These are phyloP conservation scores for Myrmaecium sp. DNA, from an alignment of 2,329 filamentous ascomycete species.

Conservation along the genomic window DNA sequence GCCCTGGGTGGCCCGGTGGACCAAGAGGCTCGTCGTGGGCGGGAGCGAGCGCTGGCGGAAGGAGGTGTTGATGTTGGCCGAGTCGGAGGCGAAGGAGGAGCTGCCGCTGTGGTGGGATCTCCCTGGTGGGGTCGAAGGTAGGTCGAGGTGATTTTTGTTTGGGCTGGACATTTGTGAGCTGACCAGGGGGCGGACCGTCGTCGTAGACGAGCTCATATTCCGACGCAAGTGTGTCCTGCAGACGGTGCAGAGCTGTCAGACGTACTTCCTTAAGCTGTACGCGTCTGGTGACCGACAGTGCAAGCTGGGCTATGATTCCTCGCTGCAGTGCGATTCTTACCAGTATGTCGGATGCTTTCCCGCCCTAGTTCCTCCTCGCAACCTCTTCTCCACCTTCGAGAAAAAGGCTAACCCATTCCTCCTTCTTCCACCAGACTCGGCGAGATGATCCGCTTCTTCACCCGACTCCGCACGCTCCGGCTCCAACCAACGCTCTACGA, in stretches of 20 bases:
- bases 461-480: slow-evolving; percentile 41
- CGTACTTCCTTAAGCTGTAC: slow-evolving; percentile 51
- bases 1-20: slow-evolving; percentile 41
- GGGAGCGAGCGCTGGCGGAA: slow-evolving; percentile 44
- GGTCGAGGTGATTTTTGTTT: too few species aligned
- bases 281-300: slow-evolving; percentile 52
- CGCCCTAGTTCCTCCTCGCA: too few species aligned
- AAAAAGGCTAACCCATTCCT: too few species aligned
- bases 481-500: slow-evolving; percentile 30
- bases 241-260: slow-evolving; percentile 51
- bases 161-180: too few species aligned
- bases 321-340: slow-evolving; percentile 56
- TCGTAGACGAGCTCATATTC: slow-evolving; percentile 44
- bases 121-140: slow-evolving; percentile 49
- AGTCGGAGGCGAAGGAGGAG: slow-evolving; percentile 17
- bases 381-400: too few species aligned
- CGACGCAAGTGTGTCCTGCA: slow-evolving; percentile 51
- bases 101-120: slow-evolving; percentile 55
- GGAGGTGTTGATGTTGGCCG: slow-evolving; percentile 9
- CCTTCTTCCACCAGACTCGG: too few species aligned
- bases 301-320: slow-evolving; percentile 57
- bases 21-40: slow-evolving; percentile 47
- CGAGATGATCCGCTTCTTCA: slow-evolving; percentile 58
- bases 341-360: too few species aligned
- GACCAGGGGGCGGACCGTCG: too few species aligned